Percentiles rank a stretch among this genome's conserved stretches.
Evolutionary conservation across 805 yeast species (phyloP).

Genomic region (Soucietia sequanensis): DNA sequence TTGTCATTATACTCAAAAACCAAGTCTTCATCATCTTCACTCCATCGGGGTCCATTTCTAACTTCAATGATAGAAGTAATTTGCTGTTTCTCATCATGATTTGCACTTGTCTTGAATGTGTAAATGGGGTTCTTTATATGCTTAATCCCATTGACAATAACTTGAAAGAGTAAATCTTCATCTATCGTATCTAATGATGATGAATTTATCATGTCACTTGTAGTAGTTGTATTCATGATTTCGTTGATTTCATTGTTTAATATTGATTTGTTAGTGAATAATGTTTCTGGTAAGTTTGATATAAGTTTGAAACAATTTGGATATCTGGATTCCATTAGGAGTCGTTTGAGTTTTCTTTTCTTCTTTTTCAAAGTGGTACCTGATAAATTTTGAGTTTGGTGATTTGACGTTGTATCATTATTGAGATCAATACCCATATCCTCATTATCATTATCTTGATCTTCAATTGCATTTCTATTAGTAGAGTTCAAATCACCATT

Average conservation of each 20-base stretch:
- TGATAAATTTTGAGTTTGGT: slow-evolving; percentile 16
- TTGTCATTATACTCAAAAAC: slow-evolving; percentile 31
- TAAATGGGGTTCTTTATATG: slow-evolving; percentile 14
- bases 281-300: slow-evolving; percentile 32
- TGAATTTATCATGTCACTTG: slow-evolving; percentile 23
- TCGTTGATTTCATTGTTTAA: slow-evolving; percentile 29
- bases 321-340: slow-evolving; percentile 30
- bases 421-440: slow-evolving; percentile 39
- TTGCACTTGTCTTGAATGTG: slow-evolving; percentile 8
- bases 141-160: slow-evolving; percentile 31
- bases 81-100: slow-evolving; percentile 10
- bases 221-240: slow-evolving; percentile 26
- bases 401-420: slow-evolving; percentile 14
- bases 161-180: slow-evolving; percentile 38
- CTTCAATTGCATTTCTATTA: slow-evolving; percentile 14
- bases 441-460: slow-evolving; percentile 48
- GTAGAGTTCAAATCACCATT: slow-evolving; percentile 11
- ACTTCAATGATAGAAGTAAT: slow-evolving; percentile 36
- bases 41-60: slow-evolving; percentile 43
- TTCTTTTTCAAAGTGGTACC: slow-evolving; percentile 31
- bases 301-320: slow-evolving; percentile 36
- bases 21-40: slow-evolving; percentile 36
- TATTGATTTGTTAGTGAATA: slow-evolving; percentile 32
- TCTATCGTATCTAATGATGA: slow-evolving; percentile 29
- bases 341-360: slow-evolving; percentile 28